These are phyloP conservation scores for Penicillium argentinense DNA, from an alignment of 495 filamentous ascomycete genomes.

Conservation along the genomic window DNA sequence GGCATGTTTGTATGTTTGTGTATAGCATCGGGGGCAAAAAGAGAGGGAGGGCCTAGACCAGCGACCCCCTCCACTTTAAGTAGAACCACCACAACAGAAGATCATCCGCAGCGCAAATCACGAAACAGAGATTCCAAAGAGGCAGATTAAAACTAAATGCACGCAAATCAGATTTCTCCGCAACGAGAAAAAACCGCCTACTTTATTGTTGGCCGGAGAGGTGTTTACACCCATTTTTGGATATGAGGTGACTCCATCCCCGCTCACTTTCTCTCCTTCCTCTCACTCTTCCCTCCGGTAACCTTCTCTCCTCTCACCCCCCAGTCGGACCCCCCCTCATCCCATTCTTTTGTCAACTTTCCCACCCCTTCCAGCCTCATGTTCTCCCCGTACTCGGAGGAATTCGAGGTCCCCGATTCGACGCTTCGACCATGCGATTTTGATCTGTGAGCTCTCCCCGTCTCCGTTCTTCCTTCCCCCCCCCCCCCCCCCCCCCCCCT, in stretches of 20 bases:
- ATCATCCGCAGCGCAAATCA: too few species aligned
- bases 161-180: too few species aligned
- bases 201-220: too few species aligned
- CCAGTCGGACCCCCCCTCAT: conserved; percentile 4
- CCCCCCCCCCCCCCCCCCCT: not conserved
- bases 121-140: too few species aligned
- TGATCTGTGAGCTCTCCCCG: conserved; percentile 27
- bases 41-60: too few species aligned
- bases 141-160: too few species aligned
- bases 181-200: too few species aligned
- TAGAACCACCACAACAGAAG: too few species aligned
- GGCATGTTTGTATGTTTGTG: too few species aligned
- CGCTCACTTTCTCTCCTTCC: conserved; percentile 19
- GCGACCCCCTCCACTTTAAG: too few species aligned
- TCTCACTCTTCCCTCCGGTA: conserved; percentile 6
- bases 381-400: conserved; percentile 35
- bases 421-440: conserved; percentile 35
- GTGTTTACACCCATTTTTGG: too few species aligned
- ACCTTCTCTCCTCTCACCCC: conserved; percentile 5
- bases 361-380: conserved; percentile 26
- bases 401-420: conserved; percentile 35
- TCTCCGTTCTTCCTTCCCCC: not conserved
- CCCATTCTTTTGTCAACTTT: conserved; percentile 11
- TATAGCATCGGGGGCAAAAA: too few species aligned
- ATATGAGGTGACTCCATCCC: conserved; percentile 36